phyloP scores from a whole-genome alignment of 2,329 filamentous ascomycete species.

The Sporothrix schenckii region DNA sequence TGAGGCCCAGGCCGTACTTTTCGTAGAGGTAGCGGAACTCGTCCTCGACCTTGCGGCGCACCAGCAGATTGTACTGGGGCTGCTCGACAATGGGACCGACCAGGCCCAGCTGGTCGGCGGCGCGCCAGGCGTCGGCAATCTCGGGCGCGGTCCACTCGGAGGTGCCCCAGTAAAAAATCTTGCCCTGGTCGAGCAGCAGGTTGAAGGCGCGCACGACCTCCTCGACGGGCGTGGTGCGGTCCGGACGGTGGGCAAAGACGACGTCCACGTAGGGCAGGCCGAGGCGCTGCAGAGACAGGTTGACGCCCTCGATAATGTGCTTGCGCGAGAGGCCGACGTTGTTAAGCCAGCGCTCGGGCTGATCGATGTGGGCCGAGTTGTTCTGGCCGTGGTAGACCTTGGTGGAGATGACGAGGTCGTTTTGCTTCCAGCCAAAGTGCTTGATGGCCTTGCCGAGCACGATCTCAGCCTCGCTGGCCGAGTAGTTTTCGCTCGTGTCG shows the following conservation, averaged over 20 bases:
- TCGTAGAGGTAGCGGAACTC: constrained; percentile 62
- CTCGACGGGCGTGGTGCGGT: constrained; percentile 69
- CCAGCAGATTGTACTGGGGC: constrained; percentile 68
- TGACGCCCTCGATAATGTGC: constrained; percentile 63
- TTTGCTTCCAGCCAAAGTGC: constrained; percentile 57
- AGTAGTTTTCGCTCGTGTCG: constrained; percentile 62
- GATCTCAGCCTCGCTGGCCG: constrained; percentile 53
- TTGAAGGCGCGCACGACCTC: constrained; percentile 73
- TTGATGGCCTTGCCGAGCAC: constrained; percentile 58
- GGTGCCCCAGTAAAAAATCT: constrained; percentile 73
- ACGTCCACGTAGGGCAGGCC: constrained; percentile 66
- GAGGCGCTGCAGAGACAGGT: constrained; percentile 60
- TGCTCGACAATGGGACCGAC: constrained; percentile 68
- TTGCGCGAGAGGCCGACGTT: constrained; percentile 63
- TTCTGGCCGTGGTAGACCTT: constrained; percentile 43
- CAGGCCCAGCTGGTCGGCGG: constrained; percentile 61
- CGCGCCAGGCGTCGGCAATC: constrained; percentile 64
- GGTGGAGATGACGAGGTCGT: constrained; percentile 58
- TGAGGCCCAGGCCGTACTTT: constrained; percentile 60
- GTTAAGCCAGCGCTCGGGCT: constrained; percentile 50
- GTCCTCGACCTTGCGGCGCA: constrained; percentile 60
- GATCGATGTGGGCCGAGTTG: constrained; percentile 31
- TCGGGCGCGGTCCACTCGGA: constrained; percentile 71
- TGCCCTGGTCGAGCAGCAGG: constrained; percentile 67
- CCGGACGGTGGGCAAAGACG: constrained; percentile 70